Evolutionary conservation across 768 basidiomycete genomes (phyloP).

Genomic region (Suillus plorans): DNA sequence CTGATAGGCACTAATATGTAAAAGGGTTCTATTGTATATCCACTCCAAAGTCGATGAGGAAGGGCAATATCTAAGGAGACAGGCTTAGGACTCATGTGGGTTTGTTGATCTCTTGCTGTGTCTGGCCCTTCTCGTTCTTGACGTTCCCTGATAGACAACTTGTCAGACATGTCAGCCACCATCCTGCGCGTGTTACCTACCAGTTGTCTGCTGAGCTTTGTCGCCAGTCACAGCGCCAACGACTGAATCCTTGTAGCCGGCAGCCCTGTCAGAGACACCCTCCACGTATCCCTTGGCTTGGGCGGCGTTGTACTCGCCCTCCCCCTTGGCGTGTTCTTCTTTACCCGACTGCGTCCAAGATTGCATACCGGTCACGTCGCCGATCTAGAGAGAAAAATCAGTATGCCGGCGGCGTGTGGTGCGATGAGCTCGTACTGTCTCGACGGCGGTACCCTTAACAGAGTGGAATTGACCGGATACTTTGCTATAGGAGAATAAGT

Average conservation of each 20-base stretch:
- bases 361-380: slow-evolving; percentile 42
- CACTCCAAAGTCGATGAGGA: too few species aligned
- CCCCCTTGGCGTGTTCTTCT: slow-evolving; percentile 50
- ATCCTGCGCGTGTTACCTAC: slow-evolving; percentile 26
- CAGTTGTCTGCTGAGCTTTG: slow-evolving; percentile 46
- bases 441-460: slow-evolving; percentile 35
- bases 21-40: neutral
- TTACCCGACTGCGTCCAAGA: slow-evolving; percentile 46
- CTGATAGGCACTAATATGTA: too few species aligned
- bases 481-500: slow-evolving; percentile 27
- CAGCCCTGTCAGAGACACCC: slow-evolving; percentile 43
- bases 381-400: slow-evolving; percentile 27
- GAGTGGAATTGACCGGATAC: slow-evolving; percentile 36
- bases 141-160: slow-evolving; percentile 43
- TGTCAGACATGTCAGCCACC: neutral
- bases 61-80: neutral
- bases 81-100: slow-evolving; percentile 3
- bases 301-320: slow-evolving; percentile 46
- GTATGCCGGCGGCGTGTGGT: too few species aligned
- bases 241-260: slow-evolving; percentile 53
- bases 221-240: slow-evolving; percentile 59
- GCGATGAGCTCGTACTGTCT: slow-evolving; percentile 25
- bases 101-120: slow-evolving; percentile 55
- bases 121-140: slow-evolving; percentile 52
- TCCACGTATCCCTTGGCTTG: slow-evolving; percentile 52